Conservation (phyloP, 176 grass and related monocot species). For the Musa troglodytarum region DNA sequence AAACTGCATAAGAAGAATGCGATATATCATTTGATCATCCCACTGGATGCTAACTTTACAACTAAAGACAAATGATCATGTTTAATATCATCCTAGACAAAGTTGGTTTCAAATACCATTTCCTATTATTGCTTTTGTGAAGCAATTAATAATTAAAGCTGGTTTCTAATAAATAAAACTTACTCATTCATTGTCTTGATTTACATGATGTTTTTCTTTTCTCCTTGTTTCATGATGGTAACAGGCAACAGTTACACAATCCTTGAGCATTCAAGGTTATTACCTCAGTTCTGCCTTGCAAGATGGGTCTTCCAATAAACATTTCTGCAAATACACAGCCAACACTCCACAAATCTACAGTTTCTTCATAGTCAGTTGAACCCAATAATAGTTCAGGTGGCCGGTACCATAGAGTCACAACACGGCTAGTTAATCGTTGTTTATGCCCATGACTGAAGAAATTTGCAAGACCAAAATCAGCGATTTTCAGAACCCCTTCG, state of each 20-base stretch:
- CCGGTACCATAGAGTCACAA: constrained; percentile 96
- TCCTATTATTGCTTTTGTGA: too few relatives aligned
- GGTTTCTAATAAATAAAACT: too few relatives aligned
- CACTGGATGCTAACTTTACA: too few relatives aligned
- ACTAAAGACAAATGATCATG: too few relatives aligned
- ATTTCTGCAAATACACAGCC: constrained; percentile 96
- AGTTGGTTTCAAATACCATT: too few relatives aligned
- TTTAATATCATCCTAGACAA: too few relatives aligned
- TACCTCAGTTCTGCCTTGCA: constrained; percentile 98
- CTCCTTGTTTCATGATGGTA: not conserved
- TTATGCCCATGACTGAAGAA: constrained; percentile 46
- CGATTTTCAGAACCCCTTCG: constrained; percentile 87
- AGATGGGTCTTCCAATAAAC: constrained; percentile 61
- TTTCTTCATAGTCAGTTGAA: constrained; percentile 82
- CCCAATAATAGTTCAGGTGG: constrained; percentile 89
- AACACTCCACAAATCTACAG: constrained; percentile 93
- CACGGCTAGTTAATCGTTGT: constrained; percentile 73
- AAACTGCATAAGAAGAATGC: too few relatives aligned
- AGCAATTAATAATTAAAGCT: too few relatives aligned
- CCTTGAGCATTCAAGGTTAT: not conserved
- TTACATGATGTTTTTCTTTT: not conserved
- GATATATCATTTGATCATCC: too few relatives aligned
- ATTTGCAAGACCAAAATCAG: constrained; percentile 97
- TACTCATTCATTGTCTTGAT: too few relatives aligned
- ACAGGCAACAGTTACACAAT: not conserved